These are phyloP conservation scores for Dillenia suffruticosa DNA, from an alignment of 164 flowering plant genomes.

Conservation along the genomic window DNA sequence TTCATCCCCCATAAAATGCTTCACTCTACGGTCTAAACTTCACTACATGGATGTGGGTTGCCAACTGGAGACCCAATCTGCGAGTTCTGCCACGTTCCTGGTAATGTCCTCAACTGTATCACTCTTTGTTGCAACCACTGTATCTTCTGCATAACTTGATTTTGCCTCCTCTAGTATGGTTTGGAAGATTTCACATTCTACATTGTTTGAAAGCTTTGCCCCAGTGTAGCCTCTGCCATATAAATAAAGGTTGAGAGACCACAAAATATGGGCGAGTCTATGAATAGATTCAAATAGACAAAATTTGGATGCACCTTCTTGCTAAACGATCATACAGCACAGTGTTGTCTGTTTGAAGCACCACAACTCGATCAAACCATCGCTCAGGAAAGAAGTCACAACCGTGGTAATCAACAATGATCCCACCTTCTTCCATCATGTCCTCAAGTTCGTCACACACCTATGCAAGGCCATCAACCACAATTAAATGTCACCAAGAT, in stretches of 20 bases:
- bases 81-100: conserved; percentile 54
- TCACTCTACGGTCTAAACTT: too few relatives aligned
- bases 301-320: conserved; percentile 41
- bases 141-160: conserved; percentile 67
- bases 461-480: conserved; percentile 24
- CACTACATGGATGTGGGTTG: conserved; percentile 7
- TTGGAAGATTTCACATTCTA: conserved; percentile 94
- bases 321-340: conserved; percentile 74
- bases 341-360: conserved; percentile 87
- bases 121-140: conserved; percentile 67
- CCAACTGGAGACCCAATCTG: conserved; percentile 79
- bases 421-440: conserved; percentile 89
- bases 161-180: conserved; percentile 84
- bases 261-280: background rate
- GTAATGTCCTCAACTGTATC: conserved; percentile 68
- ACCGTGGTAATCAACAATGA: conserved; percentile 90
- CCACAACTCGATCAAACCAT: conserved; percentile 92
- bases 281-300: background rate
- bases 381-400: conserved; percentile 97
- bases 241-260: background rate
- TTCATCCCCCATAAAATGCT: too few relatives aligned
- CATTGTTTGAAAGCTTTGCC: conserved; percentile 67
- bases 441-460: conserved; percentile 96
- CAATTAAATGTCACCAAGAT: background rate
- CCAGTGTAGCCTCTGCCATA: conserved; percentile 73